Conservation (phyloP, 2,329 filamentous ascomycete species). For the Cercospora sp. region DNA sequence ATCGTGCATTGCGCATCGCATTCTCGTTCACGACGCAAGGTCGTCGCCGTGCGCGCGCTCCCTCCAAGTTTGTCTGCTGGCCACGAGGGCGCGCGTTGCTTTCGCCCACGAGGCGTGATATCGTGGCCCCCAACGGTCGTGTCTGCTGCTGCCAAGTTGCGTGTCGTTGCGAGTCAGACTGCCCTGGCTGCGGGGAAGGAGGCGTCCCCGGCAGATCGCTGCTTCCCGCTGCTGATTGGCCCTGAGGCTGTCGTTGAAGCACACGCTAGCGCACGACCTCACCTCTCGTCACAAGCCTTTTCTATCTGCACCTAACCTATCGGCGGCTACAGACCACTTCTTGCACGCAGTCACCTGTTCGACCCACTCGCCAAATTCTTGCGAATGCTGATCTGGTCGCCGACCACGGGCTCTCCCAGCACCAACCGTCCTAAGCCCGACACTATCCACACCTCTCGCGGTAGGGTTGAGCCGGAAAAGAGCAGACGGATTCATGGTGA, state of each 20-base stretch:
- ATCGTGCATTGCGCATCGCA: not conserved
- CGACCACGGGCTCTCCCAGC: constrained; percentile 3
- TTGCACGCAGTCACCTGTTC: constrained; percentile 23
- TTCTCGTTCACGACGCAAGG: not conserved
- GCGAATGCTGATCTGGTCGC: constrained; percentile 14
- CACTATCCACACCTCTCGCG: not conserved
- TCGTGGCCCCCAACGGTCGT: not conserved
- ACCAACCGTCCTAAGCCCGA: constrained; percentile 4
- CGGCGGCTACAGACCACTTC: constrained; percentile 21
- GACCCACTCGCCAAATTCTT: constrained; percentile 21
- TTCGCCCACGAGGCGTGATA: not conserved
- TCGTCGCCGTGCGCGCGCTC: not conserved
- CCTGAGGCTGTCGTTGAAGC: not conserved
- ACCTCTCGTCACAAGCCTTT: constrained; percentile 18
- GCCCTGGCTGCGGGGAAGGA: not conserved
- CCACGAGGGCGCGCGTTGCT: not conserved
- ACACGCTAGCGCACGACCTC: constrained; percentile 2
- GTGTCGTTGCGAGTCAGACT: not conserved
- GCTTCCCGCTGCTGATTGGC: not conserved
- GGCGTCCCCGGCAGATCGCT: not conserved
- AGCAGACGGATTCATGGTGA: not conserved
- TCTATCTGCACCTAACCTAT: constrained; percentile 20
- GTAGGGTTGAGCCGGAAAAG: not conserved
- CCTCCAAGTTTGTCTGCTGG: not conserved
- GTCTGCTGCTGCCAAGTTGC: not conserved